Percentiles rank a stretch among this genome's conserved stretches.
Conservation (phyloP, 176 grass and related monocot species). For the Carex myosuroides region DNA sequence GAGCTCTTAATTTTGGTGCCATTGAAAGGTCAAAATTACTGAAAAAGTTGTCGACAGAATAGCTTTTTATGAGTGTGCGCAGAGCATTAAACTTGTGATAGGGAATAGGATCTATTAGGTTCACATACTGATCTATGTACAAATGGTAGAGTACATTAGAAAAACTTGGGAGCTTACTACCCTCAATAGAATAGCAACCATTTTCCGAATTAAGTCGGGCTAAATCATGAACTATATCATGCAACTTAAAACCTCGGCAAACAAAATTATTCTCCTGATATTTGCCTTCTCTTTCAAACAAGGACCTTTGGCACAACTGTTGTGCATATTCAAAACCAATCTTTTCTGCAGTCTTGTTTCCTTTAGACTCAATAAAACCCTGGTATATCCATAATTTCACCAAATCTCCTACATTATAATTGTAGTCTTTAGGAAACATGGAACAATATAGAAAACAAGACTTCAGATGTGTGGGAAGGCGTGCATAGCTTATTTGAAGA, state of each 20-base stretch:
- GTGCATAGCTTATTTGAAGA: not conserved
- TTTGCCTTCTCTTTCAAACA: too few relatives aligned
- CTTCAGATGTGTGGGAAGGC: not conserved
- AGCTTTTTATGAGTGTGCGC: not conserved
- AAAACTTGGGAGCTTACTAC: not conserved
- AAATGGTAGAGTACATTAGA: not conserved
- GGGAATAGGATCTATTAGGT: not conserved
- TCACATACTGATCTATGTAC: not conserved
- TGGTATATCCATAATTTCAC: too few relatives aligned
- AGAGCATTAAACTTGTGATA: not conserved
- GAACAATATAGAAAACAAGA: too few relatives aligned
- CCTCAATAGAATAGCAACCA: not conserved
- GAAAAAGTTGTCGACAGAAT: not conserved
- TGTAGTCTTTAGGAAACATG: too few relatives aligned
- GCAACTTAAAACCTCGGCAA: not conserved
- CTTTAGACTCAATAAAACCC: too few relatives aligned
- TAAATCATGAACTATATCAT: constrained; percentile 30
- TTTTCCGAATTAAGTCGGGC: constrained; percentile 14
- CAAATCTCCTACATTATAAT: fast-evolving
- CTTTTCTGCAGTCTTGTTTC: too few relatives aligned
- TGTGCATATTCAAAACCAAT: too few relatives aligned
- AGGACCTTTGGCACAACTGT: too few relatives aligned
- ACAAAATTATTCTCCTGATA: too few relatives aligned
- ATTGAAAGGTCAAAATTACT: not conserved
- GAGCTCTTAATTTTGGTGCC: not conserved